Evolutionary conservation across 257 asterid species (phyloP).

Genomic region (Fraxinus americana): DNA sequence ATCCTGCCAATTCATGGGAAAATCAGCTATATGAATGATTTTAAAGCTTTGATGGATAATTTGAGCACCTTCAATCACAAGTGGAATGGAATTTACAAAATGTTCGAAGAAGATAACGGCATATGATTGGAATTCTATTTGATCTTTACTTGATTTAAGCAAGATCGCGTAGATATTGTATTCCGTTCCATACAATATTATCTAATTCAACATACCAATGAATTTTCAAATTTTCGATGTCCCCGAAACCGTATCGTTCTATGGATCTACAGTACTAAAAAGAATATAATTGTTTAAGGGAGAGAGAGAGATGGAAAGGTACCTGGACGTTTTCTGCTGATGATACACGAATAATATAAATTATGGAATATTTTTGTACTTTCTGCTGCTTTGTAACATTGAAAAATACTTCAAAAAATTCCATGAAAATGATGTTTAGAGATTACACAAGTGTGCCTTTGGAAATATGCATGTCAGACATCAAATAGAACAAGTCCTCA

Average conservation of each 20-base stretch:
- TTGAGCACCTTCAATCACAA: too few relatives aligned
- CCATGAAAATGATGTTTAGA: slow-evolving; percentile 33
- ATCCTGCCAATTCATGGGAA: too few relatives aligned
- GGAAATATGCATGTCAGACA: slow-evolving; percentile 40
- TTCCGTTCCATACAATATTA: not conserved
- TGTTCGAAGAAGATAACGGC: too few relatives aligned
- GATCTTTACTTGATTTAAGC: too few relatives aligned
- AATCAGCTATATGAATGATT: not conserved
- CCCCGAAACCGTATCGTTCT: slow-evolving; percentile 4
- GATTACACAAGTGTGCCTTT: not conserved
- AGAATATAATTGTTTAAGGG: not conserved
- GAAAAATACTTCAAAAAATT: slow-evolving; percentile 19
- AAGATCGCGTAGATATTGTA: too few relatives aligned
- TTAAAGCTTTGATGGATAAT: too few relatives aligned
- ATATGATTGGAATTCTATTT: not conserved
- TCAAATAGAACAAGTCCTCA: slow-evolving; percentile 68
- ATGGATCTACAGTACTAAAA: not conserved
- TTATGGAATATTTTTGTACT: slow-evolving; percentile 14
- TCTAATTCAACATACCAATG: not conserved
- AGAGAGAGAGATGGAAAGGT: slow-evolving; percentile 5
- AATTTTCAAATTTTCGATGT: not conserved
- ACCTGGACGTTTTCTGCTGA: not conserved
- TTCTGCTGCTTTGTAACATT: slow-evolving; percentile 22
- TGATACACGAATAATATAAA: not conserved
- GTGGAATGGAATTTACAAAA: too few relatives aligned